These are phyloP conservation scores for Heteromeles arbutifolia DNA, from an alignment of 306 rosid genomes.

Conservation along the genomic window DNA sequence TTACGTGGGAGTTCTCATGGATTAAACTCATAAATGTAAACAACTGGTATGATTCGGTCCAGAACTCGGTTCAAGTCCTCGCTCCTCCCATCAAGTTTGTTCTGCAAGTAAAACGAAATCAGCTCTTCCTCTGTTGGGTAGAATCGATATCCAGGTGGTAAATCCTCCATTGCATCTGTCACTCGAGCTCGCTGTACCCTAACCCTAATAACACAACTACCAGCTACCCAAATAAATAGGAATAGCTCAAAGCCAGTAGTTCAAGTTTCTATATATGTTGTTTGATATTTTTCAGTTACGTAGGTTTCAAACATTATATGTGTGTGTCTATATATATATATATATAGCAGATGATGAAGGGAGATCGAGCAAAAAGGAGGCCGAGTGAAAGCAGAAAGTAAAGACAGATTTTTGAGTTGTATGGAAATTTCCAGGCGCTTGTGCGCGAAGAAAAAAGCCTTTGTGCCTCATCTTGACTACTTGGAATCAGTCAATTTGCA, in stretches of 20 bases:
- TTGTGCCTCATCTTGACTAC: not conserved
- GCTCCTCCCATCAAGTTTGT: slow-evolving; percentile 50
- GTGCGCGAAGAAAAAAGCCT: not conserved
- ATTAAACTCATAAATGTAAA: slow-evolving; percentile 54
- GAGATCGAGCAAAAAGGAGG: not conserved
- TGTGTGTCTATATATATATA: no score
- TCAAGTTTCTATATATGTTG: not conserved
- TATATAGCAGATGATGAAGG: not conserved
- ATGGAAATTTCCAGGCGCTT: slow-evolving; percentile 21
- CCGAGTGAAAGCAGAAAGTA: slow-evolving; percentile 22
- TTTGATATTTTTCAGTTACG: not conserved
- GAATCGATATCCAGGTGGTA: slow-evolving; percentile 76
- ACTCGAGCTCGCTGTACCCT: not conserved
- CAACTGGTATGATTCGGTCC: slow-evolving; percentile 48
- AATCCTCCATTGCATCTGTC: slow-evolving; percentile 31
- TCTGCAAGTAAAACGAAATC: slow-evolving; percentile 51
- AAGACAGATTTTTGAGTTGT: not conserved
- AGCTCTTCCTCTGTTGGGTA: slow-evolving; percentile 87
- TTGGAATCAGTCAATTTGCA: no score
- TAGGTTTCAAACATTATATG: not conserved
- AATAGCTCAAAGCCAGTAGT: not conserved
- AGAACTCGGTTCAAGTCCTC: slow-evolving; percentile 31
- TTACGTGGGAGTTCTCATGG: slow-evolving; percentile 87
- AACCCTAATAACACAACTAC: not conserved
- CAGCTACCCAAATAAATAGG: not conserved